These are phyloP conservation scores for Talaromyces marneffei DNA, from an alignment of 2,329 filamentous ascomycete species.

Conservation along the genomic window DNA sequence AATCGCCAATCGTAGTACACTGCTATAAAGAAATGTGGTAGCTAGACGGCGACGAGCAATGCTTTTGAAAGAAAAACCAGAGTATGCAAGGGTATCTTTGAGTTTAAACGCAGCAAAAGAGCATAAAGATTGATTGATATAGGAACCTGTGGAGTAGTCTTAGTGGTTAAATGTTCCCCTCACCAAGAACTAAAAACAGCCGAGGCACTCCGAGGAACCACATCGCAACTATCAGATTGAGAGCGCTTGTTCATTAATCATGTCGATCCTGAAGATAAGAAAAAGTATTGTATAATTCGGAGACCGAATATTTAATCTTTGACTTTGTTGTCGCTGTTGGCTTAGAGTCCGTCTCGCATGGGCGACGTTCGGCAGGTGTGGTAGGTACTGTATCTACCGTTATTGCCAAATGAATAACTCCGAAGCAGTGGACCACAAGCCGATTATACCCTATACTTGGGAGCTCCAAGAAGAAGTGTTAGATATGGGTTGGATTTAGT, in stretches of 20 bases:
- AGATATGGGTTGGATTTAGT: neutral
- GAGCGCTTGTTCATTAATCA: neutral
- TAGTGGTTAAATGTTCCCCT: conserved; percentile 5
- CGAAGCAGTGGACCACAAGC: too few relatives aligned
- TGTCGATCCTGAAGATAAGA: neutral
- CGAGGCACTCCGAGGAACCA: conserved; percentile 5
- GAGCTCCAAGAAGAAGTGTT: neutral
- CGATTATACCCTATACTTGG: too few relatives aligned
- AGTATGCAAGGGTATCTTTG: neutral
- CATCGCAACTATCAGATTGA: neutral
- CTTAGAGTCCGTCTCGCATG: neutral
- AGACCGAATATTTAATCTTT: neutral
- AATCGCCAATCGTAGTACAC: neutral
- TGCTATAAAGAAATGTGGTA: neutral
- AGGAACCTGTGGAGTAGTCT: neutral
- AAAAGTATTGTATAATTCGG: neutral
- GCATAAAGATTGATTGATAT: neutral
- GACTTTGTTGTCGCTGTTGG: neutral
- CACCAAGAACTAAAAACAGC: conserved; percentile 1
- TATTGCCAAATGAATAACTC: too few relatives aligned
- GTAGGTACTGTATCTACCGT: too few relatives aligned
- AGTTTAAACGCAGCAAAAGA: neutral
- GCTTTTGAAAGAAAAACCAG: too few relatives aligned
- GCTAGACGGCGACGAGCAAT: neutral
- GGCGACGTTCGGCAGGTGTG: neutral